Base-by-base conservation (phyloP, 495 filamentous ascomycete species). In the Evernia prunastri region DNA sequence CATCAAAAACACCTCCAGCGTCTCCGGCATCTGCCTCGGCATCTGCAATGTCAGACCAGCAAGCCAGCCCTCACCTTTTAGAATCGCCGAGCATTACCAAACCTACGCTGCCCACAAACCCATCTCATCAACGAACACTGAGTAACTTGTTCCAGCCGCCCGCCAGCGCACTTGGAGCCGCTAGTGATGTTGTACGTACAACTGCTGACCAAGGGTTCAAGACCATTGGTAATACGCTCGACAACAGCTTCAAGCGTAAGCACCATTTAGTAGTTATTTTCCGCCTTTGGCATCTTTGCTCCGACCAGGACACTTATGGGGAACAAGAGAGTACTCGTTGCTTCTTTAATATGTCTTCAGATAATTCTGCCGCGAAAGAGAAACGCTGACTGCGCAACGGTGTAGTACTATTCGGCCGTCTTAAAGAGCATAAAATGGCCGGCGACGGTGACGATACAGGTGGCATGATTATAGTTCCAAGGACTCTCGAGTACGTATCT, bases 401-500 rank as follows among this genome's bases (percentile, higher is more conserved):
- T 53, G 49, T 53, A 53, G 27, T 97, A 65, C 77, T 97, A 13
- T 87, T 99, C 58, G 93, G 93, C 43, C 89, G 91, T 67, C 83
- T 97, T 33, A 88, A 88, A 68, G 91, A 96, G 68, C 72, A 73
- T 59, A 63, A 75, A 33, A 60, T 66, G 54, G 81, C 79, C 39
- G 72, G 71, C n/a, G 67, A 77, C 47, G 76, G 76, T 54, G 73
- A 77, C 56, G 76, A 79, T 27, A 74, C 75, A 17, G 64, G 63
- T 29, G 71, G 63, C 35, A 66, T 77, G 6, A 70, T 87, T 29
- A 69, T 81, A 33, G 78, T 96, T 1, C 94, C 94, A 17, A 91
- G 90, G 65, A 97, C 94, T 11, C 77, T 98, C 2, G 94, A 94
- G n/a, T n/a, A n/a, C n/a, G n/a, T n/a, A n/a, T n/a, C n/a, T n/a